Evolutionary conservation across 225 moss, liverwort and hornwort species (phyloP).

Genomic region (Polytrichum commune): DNA sequence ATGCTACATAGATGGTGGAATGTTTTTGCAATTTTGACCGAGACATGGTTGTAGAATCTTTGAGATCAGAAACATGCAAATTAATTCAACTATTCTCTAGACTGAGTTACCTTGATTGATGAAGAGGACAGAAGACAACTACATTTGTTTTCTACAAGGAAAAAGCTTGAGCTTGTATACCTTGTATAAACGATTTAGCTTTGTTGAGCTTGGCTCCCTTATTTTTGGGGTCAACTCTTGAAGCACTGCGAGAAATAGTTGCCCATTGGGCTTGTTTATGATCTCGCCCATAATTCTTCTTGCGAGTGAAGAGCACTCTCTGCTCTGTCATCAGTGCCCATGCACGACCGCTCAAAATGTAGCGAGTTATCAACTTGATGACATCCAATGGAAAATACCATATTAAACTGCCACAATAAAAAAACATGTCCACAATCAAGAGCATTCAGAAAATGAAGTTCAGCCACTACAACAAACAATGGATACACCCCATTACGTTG

Average conservation of each 20-base stretch:
- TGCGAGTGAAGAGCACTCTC: constrained; percentile 58
- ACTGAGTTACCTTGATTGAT: neutral
- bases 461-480: no score
- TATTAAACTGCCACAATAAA: constrained; percentile 35
- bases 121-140: neutral
- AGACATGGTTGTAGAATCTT: neutral
- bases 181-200: constrained; percentile 32
- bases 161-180: constrained; percentile 1
- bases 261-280: constrained; percentile 77
- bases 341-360: constrained; percentile 58
- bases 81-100: neutral
- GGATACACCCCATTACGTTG: no score
- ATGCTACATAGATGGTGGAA: neutral
- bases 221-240: neutral
- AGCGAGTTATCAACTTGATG: constrained; percentile 58
- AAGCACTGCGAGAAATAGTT: constrained; percentile 25
- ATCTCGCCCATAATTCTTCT: constrained; percentile 61
- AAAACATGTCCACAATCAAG: neutral
- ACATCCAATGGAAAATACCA: constrained; percentile 64
- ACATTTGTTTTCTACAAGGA: neutral
- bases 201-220: constrained; percentile 16
- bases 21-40: neutral
- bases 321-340: constrained; percentile 61
- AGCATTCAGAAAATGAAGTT: no score
- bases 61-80: neutral